Evolutionary conservation across 495 filamentous ascomycete genomes (phyloP), one percentile per base, ranked within the genome.

Genomic region (Neurospora sp.): DNA sequence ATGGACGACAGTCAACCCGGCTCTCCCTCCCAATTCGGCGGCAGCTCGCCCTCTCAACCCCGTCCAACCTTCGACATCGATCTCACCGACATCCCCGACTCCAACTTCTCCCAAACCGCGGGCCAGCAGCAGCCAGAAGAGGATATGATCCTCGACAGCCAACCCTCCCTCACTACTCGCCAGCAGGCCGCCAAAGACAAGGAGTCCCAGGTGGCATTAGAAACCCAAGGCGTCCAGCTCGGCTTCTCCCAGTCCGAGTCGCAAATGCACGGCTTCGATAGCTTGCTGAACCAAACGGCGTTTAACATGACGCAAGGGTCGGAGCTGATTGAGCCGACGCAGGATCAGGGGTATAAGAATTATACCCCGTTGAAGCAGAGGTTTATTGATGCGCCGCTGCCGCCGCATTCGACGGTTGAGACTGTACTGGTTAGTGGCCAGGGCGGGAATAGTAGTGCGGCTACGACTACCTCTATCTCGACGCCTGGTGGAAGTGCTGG

Each of bases 301-400:
- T 53, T 53, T 12, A 65, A 65, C 0, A 37, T 37, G 53, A 92
- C 91, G 1, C 88, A 93, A 73, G 81, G 85, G 39, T 86, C 85
- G 14, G 82, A 85, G 45, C 82, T 90, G 68, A 89, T 93, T 4
- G 91, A 97, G 72, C 92, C 92, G 0, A 97, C 93, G 4, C 95
- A 97, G 75, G 95, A 98, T 80, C 85, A 85, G 40, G 95, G 95
- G 0, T 96, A 96, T 78, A 84, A 84, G 69, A 77, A 84, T 45
- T 85, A 80, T 72, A 82, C 86, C 0, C 86, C 86, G 9, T 79
- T 88, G n/a, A 82, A 79, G 70, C 88, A 88, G 71, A 86, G 91
- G 40, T 93, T 92, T 75, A 76, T 90, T 37, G 85, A 85, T 3
- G 83, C 27, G 22, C 27, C 27, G 27, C 14, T 31, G 53, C 53